phyloP scores from a whole-genome alignment of 2,329 filamentous ascomycete genomes.

The Coniella vitis region DNA sequence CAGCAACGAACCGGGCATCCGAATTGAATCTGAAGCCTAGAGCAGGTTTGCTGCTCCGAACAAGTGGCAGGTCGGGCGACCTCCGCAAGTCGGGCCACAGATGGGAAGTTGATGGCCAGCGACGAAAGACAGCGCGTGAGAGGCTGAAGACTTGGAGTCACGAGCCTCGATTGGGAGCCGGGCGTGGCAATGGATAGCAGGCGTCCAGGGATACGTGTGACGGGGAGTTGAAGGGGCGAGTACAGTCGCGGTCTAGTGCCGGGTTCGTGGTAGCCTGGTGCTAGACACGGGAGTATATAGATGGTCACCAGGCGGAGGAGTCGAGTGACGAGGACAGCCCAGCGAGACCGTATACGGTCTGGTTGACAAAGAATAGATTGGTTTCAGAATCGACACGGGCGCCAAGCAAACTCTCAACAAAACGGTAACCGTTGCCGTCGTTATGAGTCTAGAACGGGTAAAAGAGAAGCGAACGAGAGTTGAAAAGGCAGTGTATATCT shows the following conservation, averaged over 20 bases:
- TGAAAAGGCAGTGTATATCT: not conserved
- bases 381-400: too few species aligned
- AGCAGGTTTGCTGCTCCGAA: conserved; percentile 17
- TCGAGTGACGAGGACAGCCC: conserved; percentile 9
- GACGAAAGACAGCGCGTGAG: conserved; percentile 14
- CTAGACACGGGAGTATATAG: conserved; percentile 11
- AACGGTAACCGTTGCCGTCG: conserved; percentile 4
- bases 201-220: conserved; percentile 6
- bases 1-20: conserved; percentile 17
- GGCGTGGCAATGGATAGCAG: conserved; percentile 4
- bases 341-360: not conserved
- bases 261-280: conserved; percentile 4
- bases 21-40: conserved; percentile 11
- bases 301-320: conserved; percentile 7
- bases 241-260: not conserved
- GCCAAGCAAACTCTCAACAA: too few species aligned
- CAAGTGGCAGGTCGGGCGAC: conserved; percentile 10
- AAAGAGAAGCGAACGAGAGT: not conserved
- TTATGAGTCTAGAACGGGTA: conserved; percentile 6
- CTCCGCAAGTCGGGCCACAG: conserved; percentile 9
- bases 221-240: conserved; percentile 5
- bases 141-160: conserved; percentile 6
- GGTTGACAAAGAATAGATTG: not conserved
- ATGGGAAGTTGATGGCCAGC: conserved; percentile 8
- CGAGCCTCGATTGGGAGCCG: conserved; percentile 6